phyloP scores from a whole-genome alignment of 1,139 yeast species.

The Meyerozyma sp. region DNA sequence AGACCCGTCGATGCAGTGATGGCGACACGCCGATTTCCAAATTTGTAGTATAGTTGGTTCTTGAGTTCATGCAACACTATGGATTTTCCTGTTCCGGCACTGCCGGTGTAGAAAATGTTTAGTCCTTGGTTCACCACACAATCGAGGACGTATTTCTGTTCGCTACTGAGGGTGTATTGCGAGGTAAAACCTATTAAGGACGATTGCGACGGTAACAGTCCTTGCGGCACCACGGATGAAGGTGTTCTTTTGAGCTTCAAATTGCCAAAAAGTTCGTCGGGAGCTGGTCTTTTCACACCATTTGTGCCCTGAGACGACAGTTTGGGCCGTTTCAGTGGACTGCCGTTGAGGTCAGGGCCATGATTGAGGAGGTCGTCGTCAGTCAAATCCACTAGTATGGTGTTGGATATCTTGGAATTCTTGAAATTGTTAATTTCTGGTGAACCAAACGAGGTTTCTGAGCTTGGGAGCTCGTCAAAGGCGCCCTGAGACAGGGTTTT shows the following conservation, averaged over 20 bases:
- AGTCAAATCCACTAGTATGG: conserved; percentile 4
- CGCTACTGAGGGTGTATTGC: conserved; percentile 32
- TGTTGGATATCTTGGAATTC: conserved; percentile 14
- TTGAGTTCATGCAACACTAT: conserved; percentile 63
- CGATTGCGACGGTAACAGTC: background rate
- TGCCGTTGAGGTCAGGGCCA: background rate
- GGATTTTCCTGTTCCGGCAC: conserved; percentile 87
- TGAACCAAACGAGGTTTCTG: conserved; percentile 26
- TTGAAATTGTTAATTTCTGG: conserved; percentile 26
- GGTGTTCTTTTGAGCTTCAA: background rate
- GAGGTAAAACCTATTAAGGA: background rate
- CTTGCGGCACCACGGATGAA: background rate
- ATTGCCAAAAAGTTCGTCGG: background rate
- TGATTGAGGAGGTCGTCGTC: background rate
- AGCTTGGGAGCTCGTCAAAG: conserved; percentile 12
- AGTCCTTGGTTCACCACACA: conserved; percentile 51
- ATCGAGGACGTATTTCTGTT: conserved; percentile 66
- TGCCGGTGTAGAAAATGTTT: conserved; percentile 69
- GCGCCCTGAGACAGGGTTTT: conserved; percentile 5
- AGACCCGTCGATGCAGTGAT: conserved; percentile 90
- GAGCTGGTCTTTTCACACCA: background rate
- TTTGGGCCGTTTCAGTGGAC: conserved; percentile 1
- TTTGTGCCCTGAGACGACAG: background rate
- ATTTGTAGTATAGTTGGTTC: conserved; percentile 25
- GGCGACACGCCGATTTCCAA: conserved; percentile 53